Evolutionary conservation across 805 yeast species (phyloP), one percentile per base, ranked within the genome.

Genomic region (Teunomyces pallodes): DNA sequence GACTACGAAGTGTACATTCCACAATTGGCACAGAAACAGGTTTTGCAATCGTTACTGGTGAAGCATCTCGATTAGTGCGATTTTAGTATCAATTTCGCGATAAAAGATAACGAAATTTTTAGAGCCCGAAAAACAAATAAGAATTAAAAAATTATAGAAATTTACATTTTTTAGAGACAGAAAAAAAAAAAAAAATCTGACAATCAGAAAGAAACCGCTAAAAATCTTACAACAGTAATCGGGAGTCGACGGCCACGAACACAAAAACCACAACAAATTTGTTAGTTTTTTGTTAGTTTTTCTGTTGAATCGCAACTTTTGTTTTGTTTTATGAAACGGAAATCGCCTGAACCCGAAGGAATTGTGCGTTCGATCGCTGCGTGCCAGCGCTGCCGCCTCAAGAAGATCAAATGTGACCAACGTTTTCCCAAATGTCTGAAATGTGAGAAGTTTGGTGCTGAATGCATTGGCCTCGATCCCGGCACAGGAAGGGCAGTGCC

Each of bases 401-500:
- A 84, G 54, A 86, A 86, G 60, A 76, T 82, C 47, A 77, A 76
- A 54, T 86, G 91, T 63, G 87, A 86, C 52, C 86, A 81, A 48
- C 77, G 76, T 51, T 81, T 84, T 60, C 91, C 91, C 3, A 74
- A 77, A 47, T 85, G 91, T 58, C 62, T 77, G n/a, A 74, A 76
- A 31, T 85, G 91, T 61, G 71, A 64, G 38, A 80, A 81, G 57
- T 85, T 87, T 9, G 79, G 81, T 5, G 85, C 72, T 2, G 87
- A 86, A 5, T 90, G 97, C 66, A 82, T 89, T 3, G 89, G 95
- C 0, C 65, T 87, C 3, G 97, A 91, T 61, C 90, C 96, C 0
- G 89, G 90, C 5, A 88, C 96, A 0, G 96, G 96, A 0, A 72
- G 96, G 46, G 90, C 86, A 54, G 81, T 90, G 1, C 95, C 97